Percentiles rank a stretch among this genome's conserved stretches.
Conservation (phyloP, 1,284 basidiomycete species). For the Cryptococcus neoformans region DNA sequence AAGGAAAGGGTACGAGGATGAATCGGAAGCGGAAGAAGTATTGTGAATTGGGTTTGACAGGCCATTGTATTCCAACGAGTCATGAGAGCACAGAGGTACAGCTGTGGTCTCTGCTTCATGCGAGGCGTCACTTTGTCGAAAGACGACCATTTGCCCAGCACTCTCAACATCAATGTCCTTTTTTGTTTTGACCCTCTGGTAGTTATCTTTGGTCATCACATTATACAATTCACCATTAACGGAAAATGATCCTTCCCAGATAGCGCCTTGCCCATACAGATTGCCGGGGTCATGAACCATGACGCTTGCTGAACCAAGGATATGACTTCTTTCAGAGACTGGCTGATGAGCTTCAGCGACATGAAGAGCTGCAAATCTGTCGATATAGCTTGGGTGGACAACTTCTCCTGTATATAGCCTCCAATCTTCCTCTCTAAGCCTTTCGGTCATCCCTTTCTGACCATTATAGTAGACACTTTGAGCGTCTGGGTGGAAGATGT, state of each 20-base stretch:
- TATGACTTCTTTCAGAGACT: slow-evolving; percentile 21
- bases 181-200: slow-evolving; percentile 54
- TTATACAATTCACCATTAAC: slow-evolving; percentile 67
- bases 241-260: slow-evolving; percentile 74
- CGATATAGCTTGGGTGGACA: slow-evolving; percentile 55
- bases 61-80: slow-evolving; percentile 66
- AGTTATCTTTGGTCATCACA: slow-evolving; percentile 68
- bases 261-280: slow-evolving; percentile 53
- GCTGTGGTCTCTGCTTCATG: slow-evolving; percentile 50
- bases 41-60: slow-evolving; percentile 44
- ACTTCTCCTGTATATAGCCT: slow-evolving; percentile 63
- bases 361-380: slow-evolving; percentile 42
- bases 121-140: slow-evolving; percentile 53
- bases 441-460: not conserved
- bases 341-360: slow-evolving; percentile 20
- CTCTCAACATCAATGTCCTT: slow-evolving; percentile 59
- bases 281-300: slow-evolving; percentile 66
- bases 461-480: slow-evolving; percentile 50
- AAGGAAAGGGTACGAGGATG: slow-evolving; percentile 1
- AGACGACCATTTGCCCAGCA: slow-evolving; percentile 72
- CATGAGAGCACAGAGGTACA: slow-evolving; percentile 60
- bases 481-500: slow-evolving; percentile 72
- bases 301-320: slow-evolving; percentile 67
- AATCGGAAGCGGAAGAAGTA: not conserved
- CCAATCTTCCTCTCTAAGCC: slow-evolving; percentile 34